phyloP scores from a whole-genome alignment of 1,284 basidiomycete genomes.

The Ceratobasidium sp. region DNA sequence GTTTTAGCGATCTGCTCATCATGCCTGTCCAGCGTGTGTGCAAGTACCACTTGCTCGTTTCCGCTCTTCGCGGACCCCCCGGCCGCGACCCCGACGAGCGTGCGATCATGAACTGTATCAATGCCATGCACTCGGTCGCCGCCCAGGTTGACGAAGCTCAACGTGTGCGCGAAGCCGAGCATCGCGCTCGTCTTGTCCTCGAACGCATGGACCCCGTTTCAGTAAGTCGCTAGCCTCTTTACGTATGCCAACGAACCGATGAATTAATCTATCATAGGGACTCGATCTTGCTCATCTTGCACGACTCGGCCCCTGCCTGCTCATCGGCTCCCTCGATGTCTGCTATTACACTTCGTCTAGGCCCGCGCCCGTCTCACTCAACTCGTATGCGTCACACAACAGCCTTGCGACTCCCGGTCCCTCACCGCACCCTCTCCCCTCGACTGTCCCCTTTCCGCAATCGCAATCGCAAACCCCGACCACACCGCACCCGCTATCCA shows the following conservation, averaged over 20 bases:
- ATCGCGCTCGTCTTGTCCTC: conserved; percentile 72
- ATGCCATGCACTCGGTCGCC: conserved; percentile 68
- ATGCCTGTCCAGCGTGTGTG: conserved; percentile 90
- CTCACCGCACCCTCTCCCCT: conserved; percentile 10
- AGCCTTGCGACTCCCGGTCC: conserved; percentile 12
- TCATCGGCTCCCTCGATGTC: conserved; percentile 84
- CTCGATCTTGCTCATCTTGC: conserved; percentile 61
- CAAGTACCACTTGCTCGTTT: conserved; percentile 88
- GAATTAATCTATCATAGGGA: conserved; percentile 47
- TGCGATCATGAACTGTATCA: conserved; percentile 43
- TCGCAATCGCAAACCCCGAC: conserved; percentile 1
- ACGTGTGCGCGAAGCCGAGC: conserved; percentile 63
- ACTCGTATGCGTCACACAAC: not conserved
- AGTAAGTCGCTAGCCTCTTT: conserved; percentile 42
- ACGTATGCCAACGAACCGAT: conserved; percentile 46
- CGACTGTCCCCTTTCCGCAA: conserved; percentile 3
- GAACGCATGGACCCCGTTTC: conserved; percentile 63
- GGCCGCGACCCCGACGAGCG: conserved; percentile 51
- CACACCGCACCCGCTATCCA: conserved; percentile 50
- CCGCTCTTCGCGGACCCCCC: conserved; percentile 64
- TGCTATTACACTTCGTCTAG: conserved; percentile 61
- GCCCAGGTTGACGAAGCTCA: conserved; percentile 61
- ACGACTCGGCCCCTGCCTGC: conserved; percentile 73
- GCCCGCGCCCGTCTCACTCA: conserved; percentile 11
- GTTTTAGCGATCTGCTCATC: conserved; percentile 83